Evolutionary conservation across 1,139 yeast species (phyloP).

Genomic region (Protomyces inouyei): DNA sequence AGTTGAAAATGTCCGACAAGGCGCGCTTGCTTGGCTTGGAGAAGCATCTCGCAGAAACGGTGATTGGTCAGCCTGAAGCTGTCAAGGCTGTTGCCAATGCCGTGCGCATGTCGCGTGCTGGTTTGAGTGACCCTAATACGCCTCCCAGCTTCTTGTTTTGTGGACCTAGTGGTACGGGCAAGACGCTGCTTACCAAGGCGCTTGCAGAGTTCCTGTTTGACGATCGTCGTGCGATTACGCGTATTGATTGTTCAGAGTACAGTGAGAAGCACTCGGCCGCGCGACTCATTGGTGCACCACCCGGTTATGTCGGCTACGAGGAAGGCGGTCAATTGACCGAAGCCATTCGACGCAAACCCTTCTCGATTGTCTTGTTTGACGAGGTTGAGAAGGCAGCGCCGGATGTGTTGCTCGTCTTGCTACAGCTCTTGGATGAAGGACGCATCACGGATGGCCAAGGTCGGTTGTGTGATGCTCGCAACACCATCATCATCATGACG

Average conservation of each 20-base stretch:
- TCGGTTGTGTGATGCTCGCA: slow-evolving; percentile 85
- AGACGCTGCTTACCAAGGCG: slow-evolving; percentile 94
- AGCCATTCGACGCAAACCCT: slow-evolving; percentile 84
- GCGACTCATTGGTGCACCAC: slow-evolving; percentile 92
- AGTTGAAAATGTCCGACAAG: slow-evolving; percentile 92
- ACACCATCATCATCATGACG: slow-evolving; percentile 90
- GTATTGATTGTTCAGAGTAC: slow-evolving; percentile 96
- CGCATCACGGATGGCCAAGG: slow-evolving; percentile 93
- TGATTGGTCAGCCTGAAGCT: slow-evolving; percentile 95
- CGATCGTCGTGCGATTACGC: slow-evolving; percentile 91
- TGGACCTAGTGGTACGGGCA: slow-evolving; percentile 97
- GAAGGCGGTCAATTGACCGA: slow-evolving; percentile 96
- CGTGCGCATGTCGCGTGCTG: slow-evolving; percentile 88
- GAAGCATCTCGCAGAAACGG: slow-evolving; percentile 68
- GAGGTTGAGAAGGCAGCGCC: slow-evolving; percentile 99
- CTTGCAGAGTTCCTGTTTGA: slow-evolving; percentile 93
- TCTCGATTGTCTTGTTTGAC: slow-evolving; percentile 88
- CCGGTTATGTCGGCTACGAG: slow-evolving; percentile 96
- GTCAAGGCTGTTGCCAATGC: slow-evolving; percentile 95
- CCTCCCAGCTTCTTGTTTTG: slow-evolving; percentile 94
- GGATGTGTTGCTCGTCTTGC: slow-evolving; percentile 83
- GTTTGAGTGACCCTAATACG: slow-evolving; percentile 89
- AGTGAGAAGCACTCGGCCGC: slow-evolving; percentile 95
- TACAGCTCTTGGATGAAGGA: slow-evolving; percentile 94
- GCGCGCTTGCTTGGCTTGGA: slow-evolving; percentile 92